These are phyloP conservation scores for Blastobotrys muscicola DNA, from an alignment of 805 yeast genomes.

Conservation along the genomic window DNA sequence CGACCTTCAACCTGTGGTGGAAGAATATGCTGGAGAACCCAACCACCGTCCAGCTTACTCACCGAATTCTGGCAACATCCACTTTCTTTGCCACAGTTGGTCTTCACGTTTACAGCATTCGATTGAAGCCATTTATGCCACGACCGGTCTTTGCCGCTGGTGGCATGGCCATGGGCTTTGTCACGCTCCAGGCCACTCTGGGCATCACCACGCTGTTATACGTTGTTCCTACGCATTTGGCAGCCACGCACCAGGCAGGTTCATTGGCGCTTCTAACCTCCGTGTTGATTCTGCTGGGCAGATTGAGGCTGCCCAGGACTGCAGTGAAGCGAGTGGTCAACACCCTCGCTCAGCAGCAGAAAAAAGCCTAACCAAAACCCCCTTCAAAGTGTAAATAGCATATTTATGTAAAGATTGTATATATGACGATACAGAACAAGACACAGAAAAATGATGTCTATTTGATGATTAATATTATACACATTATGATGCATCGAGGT, in stretches of 20 bases:
- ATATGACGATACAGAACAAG: not conserved
- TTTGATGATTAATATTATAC: too few relatives aligned
- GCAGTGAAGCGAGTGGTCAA: constrained; percentile 7
- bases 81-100: constrained; percentile 66
- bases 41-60: constrained; percentile 86
- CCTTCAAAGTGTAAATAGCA: not conserved
- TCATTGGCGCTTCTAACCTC: constrained; percentile 81
- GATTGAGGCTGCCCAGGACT: constrained; percentile 48
- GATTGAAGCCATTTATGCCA: constrained; percentile 48
- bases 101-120: constrained; percentile 58
- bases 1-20: constrained; percentile 49
- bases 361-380: not conserved
- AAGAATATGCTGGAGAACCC: constrained; percentile 93
- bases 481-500: too few relatives aligned
- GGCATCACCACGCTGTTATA: constrained; percentile 83
- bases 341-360: constrained; percentile 8
- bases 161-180: constrained; percentile 73
- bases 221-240: constrained; percentile 85
- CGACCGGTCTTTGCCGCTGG: constrained; percentile 45
- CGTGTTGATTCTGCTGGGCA: constrained; percentile 52
- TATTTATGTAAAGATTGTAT: not conserved
- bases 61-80: constrained; percentile 73
- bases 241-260: constrained; percentile 96
- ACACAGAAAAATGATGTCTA: not conserved
- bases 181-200: constrained; percentile 67